phyloP scores from a whole-genome alignment of 176 grass and related monocot species.

The Musa troglodytarum region DNA sequence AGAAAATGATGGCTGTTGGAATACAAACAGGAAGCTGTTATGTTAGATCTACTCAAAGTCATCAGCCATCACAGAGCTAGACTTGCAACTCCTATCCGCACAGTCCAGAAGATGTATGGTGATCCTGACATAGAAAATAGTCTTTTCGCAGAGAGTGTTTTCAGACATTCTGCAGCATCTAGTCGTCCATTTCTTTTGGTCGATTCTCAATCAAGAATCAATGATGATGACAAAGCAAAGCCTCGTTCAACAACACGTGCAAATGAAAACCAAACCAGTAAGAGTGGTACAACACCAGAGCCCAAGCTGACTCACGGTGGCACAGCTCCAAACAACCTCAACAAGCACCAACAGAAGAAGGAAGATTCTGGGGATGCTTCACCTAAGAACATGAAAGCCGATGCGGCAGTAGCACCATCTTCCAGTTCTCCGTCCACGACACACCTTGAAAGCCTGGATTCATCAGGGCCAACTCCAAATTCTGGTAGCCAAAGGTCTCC shows the following conservation, averaged over 20 bases:
- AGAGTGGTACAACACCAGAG: constrained; percentile 33
- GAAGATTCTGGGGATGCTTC: constrained; percentile 32
- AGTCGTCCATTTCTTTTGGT: constrained; percentile 57
- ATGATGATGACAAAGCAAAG: constrained; percentile 51
- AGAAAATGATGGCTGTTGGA: constrained; percentile 8
- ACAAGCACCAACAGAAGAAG: constrained; percentile 67
- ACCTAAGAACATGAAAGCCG: constrained; percentile 38
- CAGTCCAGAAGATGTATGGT: constrained; percentile 90
- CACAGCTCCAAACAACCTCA: constrained; percentile 36
- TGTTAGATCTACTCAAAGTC: constrained; percentile 96
- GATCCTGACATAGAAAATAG: constrained; percentile 76
- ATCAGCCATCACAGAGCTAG: constrained; percentile 89
- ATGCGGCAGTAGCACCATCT: constrained; percentile 12
- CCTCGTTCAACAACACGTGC: constrained; percentile 22
- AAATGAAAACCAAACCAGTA: constrained; percentile 47
- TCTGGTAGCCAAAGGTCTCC: constrained; percentile 29
- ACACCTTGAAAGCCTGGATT: constrained; percentile 24
- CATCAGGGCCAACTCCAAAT: constrained; percentile 23
- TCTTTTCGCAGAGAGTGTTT: constrained; percentile 76
- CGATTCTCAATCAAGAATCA: constrained; percentile 63
- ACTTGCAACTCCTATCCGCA: constrained; percentile 94
- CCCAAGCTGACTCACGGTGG: constrained; percentile 35
- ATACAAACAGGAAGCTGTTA: constrained; percentile 67
- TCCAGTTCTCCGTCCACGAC: constrained; percentile 16
- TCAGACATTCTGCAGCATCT: constrained; percentile 31